Evolutionary conservation across 352 stramenopile genomes (phyloP), one percentile per base, ranked within the genome.

Genomic region (Phytopythium mirpurense): DNA sequence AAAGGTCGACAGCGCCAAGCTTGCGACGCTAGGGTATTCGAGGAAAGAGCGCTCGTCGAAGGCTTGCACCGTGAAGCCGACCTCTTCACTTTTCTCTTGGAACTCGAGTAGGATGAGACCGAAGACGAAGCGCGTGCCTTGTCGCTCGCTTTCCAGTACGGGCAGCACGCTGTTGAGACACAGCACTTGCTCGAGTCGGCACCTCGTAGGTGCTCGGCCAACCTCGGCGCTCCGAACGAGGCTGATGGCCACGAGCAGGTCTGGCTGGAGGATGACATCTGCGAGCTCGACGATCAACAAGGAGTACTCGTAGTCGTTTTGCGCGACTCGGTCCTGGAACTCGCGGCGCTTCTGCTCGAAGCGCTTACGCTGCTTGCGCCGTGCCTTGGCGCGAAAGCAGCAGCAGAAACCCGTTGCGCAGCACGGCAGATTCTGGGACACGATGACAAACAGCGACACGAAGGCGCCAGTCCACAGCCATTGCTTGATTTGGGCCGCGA

Each of bases 241-340:
- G 21, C 65, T 66, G 19, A 51, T 47, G 1, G 44, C 69, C 7
- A 65, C 61, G 21, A 53, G 31, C 11, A 86, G 51, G 19, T 86
- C 62, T n/a, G 74, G 70, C 23, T 79, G 63, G 15, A 85, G 36
- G 2, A 88, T 24, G 23, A 83, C 36, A 53, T 84, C 53, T 0
- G 62, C 63, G 3, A 90, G 48, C 36, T 67, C 62, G 47, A 76
- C 62, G 5, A 90, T 57, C 19, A 92, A 34, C 15, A 70, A n/a
- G 4, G 82, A 87, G 51, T 92, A 92, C 35, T 92, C 82, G 31
- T 70, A 56, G 42, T 92, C 72, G 46, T 88, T 89, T 54, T 89
- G 82, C 1, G 71, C 73, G 2, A 88, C 69, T 57, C 86, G 67
- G 5, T 68, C 50, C 18, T 72, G 47, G 51, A 87, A 78, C 2